Percentiles rank a stretch among this genome's conserved stretches.
Conservation (phyloP, 805 yeast genomes). For the Metschnikowia henanensis region DNA sequence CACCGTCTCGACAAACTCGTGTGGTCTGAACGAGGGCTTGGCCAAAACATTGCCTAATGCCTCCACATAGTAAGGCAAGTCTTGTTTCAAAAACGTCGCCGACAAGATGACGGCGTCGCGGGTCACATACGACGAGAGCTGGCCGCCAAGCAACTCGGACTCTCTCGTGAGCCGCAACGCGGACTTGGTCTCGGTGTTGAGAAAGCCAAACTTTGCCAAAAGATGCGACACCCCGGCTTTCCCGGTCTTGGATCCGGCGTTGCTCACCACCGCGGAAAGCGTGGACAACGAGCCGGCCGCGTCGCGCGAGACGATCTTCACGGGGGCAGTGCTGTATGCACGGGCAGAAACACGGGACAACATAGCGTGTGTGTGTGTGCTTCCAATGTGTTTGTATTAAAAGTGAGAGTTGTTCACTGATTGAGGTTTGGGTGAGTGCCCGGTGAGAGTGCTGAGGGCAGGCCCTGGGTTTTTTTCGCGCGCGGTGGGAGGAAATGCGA, state of each 20-base stretch:
- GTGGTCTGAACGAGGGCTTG: slow-evolving; percentile 73
- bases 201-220: slow-evolving; percentile 79
- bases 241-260: slow-evolving; percentile 79
- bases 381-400: neutral
- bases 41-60: slow-evolving; percentile 74
- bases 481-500: slow-evolving; percentile 12
- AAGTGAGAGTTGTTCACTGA: neutral
- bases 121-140: slow-evolving; percentile 63
- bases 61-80: slow-evolving; percentile 89
- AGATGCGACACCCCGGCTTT: slow-evolving; percentile 85
- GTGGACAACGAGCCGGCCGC: slow-evolving; percentile 69
- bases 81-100: slow-evolving; percentile 82
- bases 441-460: neutral
- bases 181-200: slow-evolving; percentile 78
- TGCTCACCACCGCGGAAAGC: slow-evolving; percentile 72
- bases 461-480: slow-evolving; percentile 1
- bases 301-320: slow-evolving; percentile 54
- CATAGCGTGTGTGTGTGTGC: slow-evolving; percentile 22
- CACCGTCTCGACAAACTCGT: slow-evolving; percentile 82
- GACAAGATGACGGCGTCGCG: slow-evolving; percentile 83
- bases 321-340: slow-evolving; percentile 44
- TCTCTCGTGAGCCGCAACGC: slow-evolving; percentile 94
- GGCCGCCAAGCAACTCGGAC: slow-evolving; percentile 90
- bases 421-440: neutral
- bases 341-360: slow-evolving; percentile 44